These are phyloP conservation scores for Arabidopsis suecica DNA, from an alignment of 345 rosid species.

Conservation along the genomic window DNA sequence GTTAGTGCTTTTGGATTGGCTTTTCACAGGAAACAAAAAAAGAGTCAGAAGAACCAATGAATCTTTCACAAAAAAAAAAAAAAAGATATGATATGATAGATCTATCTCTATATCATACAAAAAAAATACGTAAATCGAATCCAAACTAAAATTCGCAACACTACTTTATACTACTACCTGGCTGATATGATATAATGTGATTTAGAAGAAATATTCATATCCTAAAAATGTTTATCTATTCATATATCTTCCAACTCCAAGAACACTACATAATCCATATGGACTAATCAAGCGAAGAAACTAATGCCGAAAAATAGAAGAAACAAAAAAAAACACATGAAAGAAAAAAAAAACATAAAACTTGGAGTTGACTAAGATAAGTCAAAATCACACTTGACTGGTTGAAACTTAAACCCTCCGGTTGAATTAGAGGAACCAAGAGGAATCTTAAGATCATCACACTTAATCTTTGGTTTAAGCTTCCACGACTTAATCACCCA, in stretches of 20 bases:
- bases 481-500: conserved; percentile 57
- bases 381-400: conserved; percentile 54
- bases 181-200: neutral
- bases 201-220: neutral
- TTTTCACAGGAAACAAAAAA: neutral
- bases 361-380: conserved; percentile 27
- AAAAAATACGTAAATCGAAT: no score
- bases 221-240: neutral
- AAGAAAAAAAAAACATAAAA: neutral
- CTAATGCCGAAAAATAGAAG: neutral
- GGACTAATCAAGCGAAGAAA: neutral
- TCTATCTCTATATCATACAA: no score
- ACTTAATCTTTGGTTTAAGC: conserved; percentile 60
- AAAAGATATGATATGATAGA: no score
- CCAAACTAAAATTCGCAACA: neutral
- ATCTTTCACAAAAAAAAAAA: no score
- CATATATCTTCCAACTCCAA: conserved; percentile 10
- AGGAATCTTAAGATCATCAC: conserved; percentile 63
- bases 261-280: neutral
- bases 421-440: conserved; percentile 40
- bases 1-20: conserved; percentile 1
- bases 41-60: neutral
- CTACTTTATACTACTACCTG: neutral
- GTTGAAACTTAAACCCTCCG: conserved; percentile 29
- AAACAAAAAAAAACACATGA: neutral